phyloP scores from a whole-genome alignment of 768 basidiomycete species.

The Suillus lakei region DNA sequence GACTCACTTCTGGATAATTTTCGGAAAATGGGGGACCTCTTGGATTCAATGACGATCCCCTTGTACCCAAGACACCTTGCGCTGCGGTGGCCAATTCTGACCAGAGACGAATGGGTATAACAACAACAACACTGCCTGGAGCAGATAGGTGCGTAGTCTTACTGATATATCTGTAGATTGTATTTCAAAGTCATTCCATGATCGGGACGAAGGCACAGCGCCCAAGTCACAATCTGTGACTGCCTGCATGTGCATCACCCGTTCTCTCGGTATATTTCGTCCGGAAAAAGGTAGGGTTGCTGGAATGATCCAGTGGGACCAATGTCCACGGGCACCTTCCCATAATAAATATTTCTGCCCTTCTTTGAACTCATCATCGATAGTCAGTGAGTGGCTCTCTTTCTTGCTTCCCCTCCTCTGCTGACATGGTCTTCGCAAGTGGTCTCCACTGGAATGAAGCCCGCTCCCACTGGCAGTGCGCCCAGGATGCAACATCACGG shows the following conservation, averaged over 20 bases:
- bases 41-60: not conserved
- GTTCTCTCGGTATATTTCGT: not conserved
- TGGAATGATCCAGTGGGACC: not conserved
- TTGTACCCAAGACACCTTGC: not conserved
- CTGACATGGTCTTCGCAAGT: not conserved
- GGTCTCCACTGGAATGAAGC: slow-evolving; percentile 7
- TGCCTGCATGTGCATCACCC: not conserved
- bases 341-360: not conserved
- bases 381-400: not conserved
- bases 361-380: not conserved
- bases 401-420: not conserved
- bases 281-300: not conserved
- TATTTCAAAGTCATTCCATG: slow-evolving; percentile 2
- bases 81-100: not conserved
- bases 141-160: not conserved
- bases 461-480: not conserved
- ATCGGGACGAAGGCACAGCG: not conserved
- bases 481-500: not conserved
- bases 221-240: slow-evolving; percentile 11
- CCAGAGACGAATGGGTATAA: not conserved
- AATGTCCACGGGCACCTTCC: not conserved
- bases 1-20: not conserved
- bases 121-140: not conserved
- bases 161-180: not conserved
- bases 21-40: not conserved